A percentile compares a stretch with the other conserved stretches of the same genome.
Conservation (phyloP, 225 moss, liverwort and hornwort species). For the Bryum argenteum region DNA sequence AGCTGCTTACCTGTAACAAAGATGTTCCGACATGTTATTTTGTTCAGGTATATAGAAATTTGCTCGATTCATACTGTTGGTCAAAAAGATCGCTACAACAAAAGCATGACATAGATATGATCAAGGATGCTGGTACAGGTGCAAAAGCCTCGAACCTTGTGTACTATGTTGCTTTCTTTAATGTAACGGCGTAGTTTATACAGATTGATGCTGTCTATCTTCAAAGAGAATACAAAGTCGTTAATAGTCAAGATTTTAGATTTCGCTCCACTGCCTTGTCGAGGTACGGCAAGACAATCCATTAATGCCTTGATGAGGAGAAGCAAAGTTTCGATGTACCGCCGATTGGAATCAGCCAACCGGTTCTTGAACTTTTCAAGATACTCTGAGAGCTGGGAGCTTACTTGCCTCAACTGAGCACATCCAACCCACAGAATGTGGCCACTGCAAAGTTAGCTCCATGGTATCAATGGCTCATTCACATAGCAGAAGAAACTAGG, state of each 20-base stretch:
- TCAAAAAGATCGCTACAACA: constrained; percentile 10
- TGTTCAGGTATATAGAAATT: neutral
- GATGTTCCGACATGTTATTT: constrained; percentile 22
- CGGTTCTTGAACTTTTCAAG: constrained; percentile 84
- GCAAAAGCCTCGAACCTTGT: constrained; percentile 67
- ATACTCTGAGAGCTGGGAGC: constrained; percentile 86
- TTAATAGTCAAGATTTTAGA: constrained; percentile 82
- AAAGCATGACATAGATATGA: constrained; percentile 8
- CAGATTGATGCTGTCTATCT: constrained; percentile 86
- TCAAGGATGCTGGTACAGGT: constrained; percentile 8
- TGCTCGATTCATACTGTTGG: neutral
- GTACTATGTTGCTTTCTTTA: constrained; percentile 96
- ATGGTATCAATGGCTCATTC: neutral
- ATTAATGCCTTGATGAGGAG: constrained; percentile 74
- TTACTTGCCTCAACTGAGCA: constrained; percentile 78
- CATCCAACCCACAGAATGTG: constrained; percentile 25
- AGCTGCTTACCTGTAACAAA: constrained; percentile 73
- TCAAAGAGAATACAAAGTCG: constrained; percentile 86
- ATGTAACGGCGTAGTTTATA: constrained; percentile 91
- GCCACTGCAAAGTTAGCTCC: constrained; percentile 2
- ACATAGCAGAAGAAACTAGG: constrained; percentile 15
- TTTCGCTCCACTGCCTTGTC: constrained; percentile 34
- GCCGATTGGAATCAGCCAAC: constrained; percentile 72
- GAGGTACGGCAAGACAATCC: constrained; percentile 52
- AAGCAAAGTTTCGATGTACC: constrained; percentile 85